A percentile compares a stretch with the other conserved stretches of the same genome.
Conservation (phyloP, 2,329 filamentous ascomycete species). For the Stagonosporopsis vannaccii region DNA sequence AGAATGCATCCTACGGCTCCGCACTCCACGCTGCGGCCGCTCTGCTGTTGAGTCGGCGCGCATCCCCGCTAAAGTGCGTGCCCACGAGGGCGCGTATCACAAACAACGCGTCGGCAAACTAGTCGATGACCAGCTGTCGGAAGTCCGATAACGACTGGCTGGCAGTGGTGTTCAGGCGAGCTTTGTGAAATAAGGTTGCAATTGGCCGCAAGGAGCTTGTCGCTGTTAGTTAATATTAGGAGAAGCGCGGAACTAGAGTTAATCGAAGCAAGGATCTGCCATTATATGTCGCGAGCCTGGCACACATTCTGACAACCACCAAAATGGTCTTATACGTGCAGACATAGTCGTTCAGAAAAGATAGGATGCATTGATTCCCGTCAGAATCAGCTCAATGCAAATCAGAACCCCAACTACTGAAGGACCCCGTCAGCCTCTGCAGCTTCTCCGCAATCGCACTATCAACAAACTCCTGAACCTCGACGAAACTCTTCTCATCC, state of each 20-base stretch:
- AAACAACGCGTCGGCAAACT: conserved; percentile 2
- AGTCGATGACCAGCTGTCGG: conserved; percentile 9
- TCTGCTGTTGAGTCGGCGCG: conserved; percentile 3
- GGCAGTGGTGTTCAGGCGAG: neutral
- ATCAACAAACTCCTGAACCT: conserved; percentile 53
- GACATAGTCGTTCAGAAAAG: too few species aligned
- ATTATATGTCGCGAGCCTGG: neutral
- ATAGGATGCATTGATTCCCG: too few species aligned
- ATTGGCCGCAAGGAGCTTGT: neutral
- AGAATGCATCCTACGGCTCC: conserved; percentile 13
- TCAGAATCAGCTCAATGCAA: neutral
- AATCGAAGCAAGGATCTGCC: neutral
- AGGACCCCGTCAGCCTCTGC: too few species aligned
- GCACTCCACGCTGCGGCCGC: conserved; percentile 9
- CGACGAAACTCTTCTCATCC: conserved; percentile 33
- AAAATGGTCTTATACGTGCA: neutral
- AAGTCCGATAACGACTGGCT: conserved; percentile 2
- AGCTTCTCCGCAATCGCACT: too few species aligned
- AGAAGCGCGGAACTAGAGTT: neutral
- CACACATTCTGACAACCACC: neutral
- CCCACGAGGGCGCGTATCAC: conserved; percentile 3
- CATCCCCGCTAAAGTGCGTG: conserved; percentile 14
- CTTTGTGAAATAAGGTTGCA: neutral
- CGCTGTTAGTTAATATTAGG: neutral
- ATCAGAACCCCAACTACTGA: neutral